Evolutionary conservation across 306 rosid species (phyloP).

Genomic region (Malus asiatica): DNA sequence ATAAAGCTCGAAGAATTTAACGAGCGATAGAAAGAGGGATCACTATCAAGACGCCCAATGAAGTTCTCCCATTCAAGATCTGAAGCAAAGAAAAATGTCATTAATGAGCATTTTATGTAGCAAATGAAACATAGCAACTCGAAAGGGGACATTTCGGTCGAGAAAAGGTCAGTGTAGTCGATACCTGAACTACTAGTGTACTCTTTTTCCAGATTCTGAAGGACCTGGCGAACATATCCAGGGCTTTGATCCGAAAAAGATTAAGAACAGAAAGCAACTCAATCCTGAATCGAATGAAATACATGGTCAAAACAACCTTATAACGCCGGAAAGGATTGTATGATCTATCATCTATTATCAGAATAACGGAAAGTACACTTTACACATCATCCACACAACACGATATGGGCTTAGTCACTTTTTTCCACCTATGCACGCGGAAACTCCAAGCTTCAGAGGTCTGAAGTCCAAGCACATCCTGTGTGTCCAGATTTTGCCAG

Average conservation of each 20-base stretch:
- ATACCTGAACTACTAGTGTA: conserved; percentile 29
- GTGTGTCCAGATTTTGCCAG: neutral
- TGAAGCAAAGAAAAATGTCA: conserved; percentile 19
- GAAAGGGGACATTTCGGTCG: neutral
- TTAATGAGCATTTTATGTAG: conserved; percentile 11
- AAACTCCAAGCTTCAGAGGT: conserved; percentile 6
- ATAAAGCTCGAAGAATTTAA: neutral
- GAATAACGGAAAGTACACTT: conserved; percentile 20
- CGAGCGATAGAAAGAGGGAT: conserved; percentile 1
- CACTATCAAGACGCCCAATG: conserved; percentile 13
- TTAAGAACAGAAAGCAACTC: conserved; percentile 35
- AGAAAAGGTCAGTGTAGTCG: conserved; percentile 2
- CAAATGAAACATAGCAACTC: neutral
- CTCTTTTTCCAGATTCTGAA: conserved; percentile 20
- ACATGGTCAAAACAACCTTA: conserved; percentile 29
- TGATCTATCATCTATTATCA: conserved; percentile 6
- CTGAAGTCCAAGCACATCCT: conserved; percentile 7
- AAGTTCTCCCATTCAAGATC: conserved; percentile 22
- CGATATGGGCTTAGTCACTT: conserved; percentile 1
- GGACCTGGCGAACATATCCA: conserved; percentile 27
- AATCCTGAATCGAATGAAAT: conserved; percentile 38
- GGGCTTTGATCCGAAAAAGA: conserved; percentile 38
- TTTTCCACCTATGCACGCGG: conserved; percentile 17
- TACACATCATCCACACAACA: conserved; percentile 31
- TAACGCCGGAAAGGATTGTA: neutral